Evolutionary conservation across 441 rosid species (phyloP).

Genomic region (Gossypium laxum): DNA sequence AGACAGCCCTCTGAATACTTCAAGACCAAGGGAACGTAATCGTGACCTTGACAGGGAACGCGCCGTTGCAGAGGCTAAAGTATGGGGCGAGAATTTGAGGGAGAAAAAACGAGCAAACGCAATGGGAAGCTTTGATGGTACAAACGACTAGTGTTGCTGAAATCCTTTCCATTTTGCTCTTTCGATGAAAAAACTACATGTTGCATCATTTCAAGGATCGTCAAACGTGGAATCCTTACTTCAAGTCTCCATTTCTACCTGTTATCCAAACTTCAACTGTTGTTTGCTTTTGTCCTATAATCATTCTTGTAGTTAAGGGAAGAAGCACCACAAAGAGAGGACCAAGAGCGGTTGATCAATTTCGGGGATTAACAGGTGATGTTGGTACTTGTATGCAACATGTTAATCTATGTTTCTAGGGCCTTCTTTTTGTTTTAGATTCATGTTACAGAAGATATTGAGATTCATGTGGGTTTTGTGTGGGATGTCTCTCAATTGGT

Average conservation of each 20-base stretch:
- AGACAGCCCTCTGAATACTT: slow-evolving; percentile 57
- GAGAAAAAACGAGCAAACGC: slow-evolving; percentile 67
- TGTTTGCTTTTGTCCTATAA: slow-evolving; percentile 23
- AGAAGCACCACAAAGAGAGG: slow-evolving; percentile 13
- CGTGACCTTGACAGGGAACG: slow-evolving; percentile 85
- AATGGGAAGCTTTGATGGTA: slow-evolving; percentile 65
- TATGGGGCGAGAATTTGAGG: slow-evolving; percentile 98
- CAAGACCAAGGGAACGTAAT: slow-evolving; percentile 70
- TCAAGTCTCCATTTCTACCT: slow-evolving; percentile 17
- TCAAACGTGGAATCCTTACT: slow-evolving; percentile 16
- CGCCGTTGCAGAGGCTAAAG: slow-evolving; percentile 92
- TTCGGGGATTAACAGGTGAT: not conserved
- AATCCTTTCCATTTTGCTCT: slow-evolving; percentile 5
- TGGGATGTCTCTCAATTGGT: slow-evolving; percentile 18
- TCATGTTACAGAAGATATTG: slow-evolving; percentile 20
- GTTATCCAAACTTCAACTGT: slow-evolving; percentile 7
- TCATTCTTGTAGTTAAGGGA: slow-evolving; percentile 29
- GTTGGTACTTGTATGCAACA: slow-evolving; percentile 16
- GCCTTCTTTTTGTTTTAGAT: slow-evolving; percentile 1
- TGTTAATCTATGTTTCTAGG: slow-evolving; percentile 34
- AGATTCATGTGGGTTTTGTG: slow-evolving; percentile 21
- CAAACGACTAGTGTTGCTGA: slow-evolving; percentile 40
- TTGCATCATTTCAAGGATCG: slow-evolving; percentile 12
- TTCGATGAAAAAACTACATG: not conserved
- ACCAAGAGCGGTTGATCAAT: not conserved